phyloP scores from a whole-genome alignment of 768 basidiomycete genomes.

The Mrakia frigida region DNA sequence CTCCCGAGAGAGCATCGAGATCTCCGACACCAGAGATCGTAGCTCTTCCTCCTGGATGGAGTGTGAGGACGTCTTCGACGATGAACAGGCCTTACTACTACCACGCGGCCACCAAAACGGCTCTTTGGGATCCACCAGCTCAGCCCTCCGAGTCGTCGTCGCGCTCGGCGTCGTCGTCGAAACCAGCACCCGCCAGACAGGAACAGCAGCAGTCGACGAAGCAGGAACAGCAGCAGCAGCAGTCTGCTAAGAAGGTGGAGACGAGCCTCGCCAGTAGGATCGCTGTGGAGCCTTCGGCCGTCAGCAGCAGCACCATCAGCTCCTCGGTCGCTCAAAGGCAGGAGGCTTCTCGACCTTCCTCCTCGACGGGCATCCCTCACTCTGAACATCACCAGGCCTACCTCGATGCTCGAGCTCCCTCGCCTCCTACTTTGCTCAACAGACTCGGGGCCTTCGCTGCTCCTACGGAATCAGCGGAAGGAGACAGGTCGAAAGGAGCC shows the following conservation, averaged over 20 bases:
- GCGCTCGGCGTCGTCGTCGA: neutral
- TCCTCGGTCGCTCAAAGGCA: neutral
- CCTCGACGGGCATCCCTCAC: neutral
- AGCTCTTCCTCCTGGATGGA: slow-evolving; percentile 4
- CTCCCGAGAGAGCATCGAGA: neutral
- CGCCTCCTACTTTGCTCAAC: neutral
- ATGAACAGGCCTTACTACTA: slow-evolving; percentile 14
- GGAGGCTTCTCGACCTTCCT: neutral
- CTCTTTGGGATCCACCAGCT: neutral
- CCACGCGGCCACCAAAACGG: neutral
- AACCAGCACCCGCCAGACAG: neutral
- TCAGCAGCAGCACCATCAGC: neutral
- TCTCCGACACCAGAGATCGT: slow-evolving; percentile 4
- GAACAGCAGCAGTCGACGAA: neutral
- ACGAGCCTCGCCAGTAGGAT: neutral
- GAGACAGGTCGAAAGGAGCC: neutral
- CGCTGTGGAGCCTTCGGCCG: neutral
- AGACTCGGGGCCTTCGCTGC: neutral
- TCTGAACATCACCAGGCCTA: neutral
- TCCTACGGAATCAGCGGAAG: neutral
- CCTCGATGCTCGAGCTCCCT: neutral
- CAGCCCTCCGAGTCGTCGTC: neutral
- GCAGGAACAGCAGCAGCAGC: neutral
- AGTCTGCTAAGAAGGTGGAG: neutral
- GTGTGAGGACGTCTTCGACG: neutral